These are phyloP conservation scores for Termitomyces sp. DNA, from an alignment of 768 basidiomycete genomes.

Conservation along the genomic window DNA sequence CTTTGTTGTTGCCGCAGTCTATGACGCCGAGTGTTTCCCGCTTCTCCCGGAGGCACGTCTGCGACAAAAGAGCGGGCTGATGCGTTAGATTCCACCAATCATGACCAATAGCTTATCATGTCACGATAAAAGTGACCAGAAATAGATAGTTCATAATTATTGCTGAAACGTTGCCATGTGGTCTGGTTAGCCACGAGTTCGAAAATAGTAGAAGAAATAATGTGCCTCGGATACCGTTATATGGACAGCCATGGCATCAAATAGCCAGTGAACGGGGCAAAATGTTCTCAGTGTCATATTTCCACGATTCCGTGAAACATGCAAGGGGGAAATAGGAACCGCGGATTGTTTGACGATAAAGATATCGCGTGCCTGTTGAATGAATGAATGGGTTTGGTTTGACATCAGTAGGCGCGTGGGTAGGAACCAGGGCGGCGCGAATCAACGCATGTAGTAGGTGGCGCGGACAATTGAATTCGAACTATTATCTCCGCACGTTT, in stretches of 20 bases:
- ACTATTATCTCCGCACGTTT: background rate
- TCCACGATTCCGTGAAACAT: background rate
- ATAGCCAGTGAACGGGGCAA: background rate
- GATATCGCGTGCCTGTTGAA: background rate
- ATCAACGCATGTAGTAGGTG: background rate
- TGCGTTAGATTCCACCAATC: background rate
- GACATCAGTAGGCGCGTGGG: background rate
- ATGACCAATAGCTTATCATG: background rate
- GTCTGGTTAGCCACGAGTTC: background rate
- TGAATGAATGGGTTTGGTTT: background rate
- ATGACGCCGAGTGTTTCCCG: conserved; percentile 1
- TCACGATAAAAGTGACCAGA: too few species aligned
- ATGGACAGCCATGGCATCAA: background rate
- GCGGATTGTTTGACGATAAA: background rate
- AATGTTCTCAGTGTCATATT: conserved; percentile 10
- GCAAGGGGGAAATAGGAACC: background rate
- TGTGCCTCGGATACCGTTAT: background rate
- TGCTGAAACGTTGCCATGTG: background rate
- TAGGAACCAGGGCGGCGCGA: background rate
- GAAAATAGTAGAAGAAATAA: background rate
- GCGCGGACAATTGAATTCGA: background rate
- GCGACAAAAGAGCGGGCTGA: background rate
- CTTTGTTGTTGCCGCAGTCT: background rate
- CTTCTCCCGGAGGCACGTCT: background rate
- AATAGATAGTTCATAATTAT: background rate